Conservation (phyloP, 2,329 filamentous ascomycete genomes). For the Verticillium nubilum region DNA sequence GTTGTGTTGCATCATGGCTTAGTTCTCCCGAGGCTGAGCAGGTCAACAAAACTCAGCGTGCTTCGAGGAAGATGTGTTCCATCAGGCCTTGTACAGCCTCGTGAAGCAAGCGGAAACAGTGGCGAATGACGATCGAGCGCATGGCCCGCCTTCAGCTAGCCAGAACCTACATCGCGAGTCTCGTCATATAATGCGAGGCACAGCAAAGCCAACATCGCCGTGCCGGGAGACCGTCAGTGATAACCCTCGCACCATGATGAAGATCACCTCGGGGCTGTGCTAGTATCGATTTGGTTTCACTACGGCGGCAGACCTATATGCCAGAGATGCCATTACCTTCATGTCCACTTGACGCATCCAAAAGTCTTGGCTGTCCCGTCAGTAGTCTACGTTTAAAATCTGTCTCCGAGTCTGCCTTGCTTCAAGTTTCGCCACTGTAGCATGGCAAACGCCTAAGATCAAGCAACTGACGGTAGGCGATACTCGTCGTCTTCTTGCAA, state of each 20-base stretch:
- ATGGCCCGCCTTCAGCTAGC: background rate
- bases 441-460: too few relatives aligned
- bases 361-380: too few relatives aligned
- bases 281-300: background rate
- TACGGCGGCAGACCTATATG: background rate
- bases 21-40: background rate
- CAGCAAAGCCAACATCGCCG: background rate
- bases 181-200: background rate
- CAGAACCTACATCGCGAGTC: background rate
- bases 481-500: too few relatives aligned
- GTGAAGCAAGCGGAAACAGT: background rate
- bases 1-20: background rate
- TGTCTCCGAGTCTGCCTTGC: too few relatives aligned
- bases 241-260: too few relatives aligned
- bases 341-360: background rate
- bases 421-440: too few relatives aligned
- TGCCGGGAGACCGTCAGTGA: too few relatives aligned
- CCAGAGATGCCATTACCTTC: background rate
- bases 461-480: too few relatives aligned
- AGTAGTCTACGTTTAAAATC: too few relatives aligned
- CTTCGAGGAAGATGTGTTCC: background rate
- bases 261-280: background rate
- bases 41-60: background rate
- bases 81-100: too few relatives aligned
- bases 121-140: background rate